phyloP scores from a whole-genome alignment of 257 asterid species.

The Fraxinus pennsylvanica region DNA sequence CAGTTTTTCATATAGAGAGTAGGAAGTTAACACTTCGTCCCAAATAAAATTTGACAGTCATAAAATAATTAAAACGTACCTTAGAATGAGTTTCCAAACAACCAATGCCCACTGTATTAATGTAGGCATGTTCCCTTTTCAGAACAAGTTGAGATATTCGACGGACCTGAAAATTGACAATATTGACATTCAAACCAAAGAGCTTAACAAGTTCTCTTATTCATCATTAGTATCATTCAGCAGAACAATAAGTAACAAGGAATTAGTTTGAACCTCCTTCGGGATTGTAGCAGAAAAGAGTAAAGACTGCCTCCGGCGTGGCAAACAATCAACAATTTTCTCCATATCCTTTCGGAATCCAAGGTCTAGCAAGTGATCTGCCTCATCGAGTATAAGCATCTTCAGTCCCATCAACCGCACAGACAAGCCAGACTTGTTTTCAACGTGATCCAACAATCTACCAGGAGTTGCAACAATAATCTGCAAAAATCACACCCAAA shows the following conservation, averaged over 20 bases:
- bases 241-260: conserved; percentile 4
- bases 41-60: neutral
- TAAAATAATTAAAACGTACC: conserved; percentile 40
- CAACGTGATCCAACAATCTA: conserved; percentile 91
- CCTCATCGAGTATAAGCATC: conserved; percentile 94
- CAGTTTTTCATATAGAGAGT: neutral
- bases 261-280: conserved; percentile 64
- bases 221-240: neutral
- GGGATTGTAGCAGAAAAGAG: conserved; percentile 89
- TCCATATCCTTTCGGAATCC: conserved; percentile 93
- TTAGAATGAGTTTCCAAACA: conserved; percentile 63
- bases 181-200: conserved; percentile 19
- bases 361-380: conserved; percentile 79
- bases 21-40: neutral
- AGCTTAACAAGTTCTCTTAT: conserved; percentile 17
- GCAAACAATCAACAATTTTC: conserved; percentile 90
- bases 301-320: conserved; percentile 79
- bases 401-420: conserved; percentile 80
- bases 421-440: conserved; percentile 90
- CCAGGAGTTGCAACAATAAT: conserved; percentile 96
- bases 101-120: conserved; percentile 76
- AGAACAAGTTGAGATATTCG: conserved; percentile 86
- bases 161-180: conserved; percentile 67
- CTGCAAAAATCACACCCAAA: conserved; percentile 45
- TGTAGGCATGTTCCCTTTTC: conserved; percentile 74